Base-by-base conservation (phyloP, 2,329 filamentous ascomycete species). In the Sporothrix luriei region DNA sequence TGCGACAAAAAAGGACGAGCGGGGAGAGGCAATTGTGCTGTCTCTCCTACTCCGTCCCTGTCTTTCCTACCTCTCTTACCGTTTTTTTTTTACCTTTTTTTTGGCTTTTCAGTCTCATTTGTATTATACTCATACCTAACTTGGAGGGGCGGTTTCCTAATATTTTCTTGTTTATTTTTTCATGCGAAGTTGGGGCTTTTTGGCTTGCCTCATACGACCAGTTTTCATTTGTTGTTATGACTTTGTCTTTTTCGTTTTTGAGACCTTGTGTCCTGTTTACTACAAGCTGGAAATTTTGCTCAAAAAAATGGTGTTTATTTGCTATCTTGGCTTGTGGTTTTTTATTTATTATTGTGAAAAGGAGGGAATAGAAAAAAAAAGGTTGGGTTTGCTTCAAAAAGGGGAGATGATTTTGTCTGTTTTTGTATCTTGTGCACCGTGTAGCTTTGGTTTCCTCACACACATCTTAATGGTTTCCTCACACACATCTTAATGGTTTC, bases 101-200 rank as follows among this genome's bases (percentile, higher is more conserved):
- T 46, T 38, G 24, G 19, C n/a, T 66, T 59, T 26, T 54, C 49
- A 21, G 55, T 55, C 33, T 68, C 62, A 46, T 65, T 57, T 66
- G 66, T 70, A 68, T 54, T 71, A 68, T 71, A 66, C 66, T 59
- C 69, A 66, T 48, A 46, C 62, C 29, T 21, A 9, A 38, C 26
- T 52, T 38, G 62, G 46, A 51, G 26, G 46, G 61, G 24, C 3
- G 33, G 43, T 57, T 29, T 40, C 24, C 24, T 66, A 21, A 51
- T 70, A 40, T 55, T n/a, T 68, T 54, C 54, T 10, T 46, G 26
- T 13, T 26, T 29, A 16, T 54, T 43, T 54, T 13, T 16, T 43
- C 40, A 43, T 16, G 29, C 52, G 24, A n/a, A 5, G 21, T 67
- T 43, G 46, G 48, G 24, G 48, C 16, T 48, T 59, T 38, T 38